Conservation (phyloP, 2,329 filamentous ascomycete species). For the Podosphaera xanthii region DNA sequence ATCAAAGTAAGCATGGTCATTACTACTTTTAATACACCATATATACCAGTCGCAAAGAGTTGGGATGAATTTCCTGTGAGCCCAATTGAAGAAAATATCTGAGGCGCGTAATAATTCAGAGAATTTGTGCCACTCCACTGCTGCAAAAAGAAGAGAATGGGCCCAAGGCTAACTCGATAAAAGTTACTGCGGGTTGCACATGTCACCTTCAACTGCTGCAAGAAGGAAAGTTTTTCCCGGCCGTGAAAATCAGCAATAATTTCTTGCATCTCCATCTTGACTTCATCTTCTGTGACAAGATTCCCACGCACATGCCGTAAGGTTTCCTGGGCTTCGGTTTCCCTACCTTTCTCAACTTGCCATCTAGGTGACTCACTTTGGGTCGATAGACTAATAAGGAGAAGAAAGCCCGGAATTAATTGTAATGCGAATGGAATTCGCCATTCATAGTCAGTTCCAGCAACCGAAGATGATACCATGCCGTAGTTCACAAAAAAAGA, state of each 20-base stretch:
- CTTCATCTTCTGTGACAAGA: slow-evolving; percentile 25
- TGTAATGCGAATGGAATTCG: slow-evolving; percentile 42
- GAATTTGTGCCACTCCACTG: slow-evolving; percentile 23
- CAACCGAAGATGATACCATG: slow-evolving; percentile 19
- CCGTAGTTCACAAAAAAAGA: slow-evolving; percentile 24
- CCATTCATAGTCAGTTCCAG: slow-evolving; percentile 20
- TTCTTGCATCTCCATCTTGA: slow-evolving; percentile 24
- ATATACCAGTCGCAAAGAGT: slow-evolving; percentile 52
- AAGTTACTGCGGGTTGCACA: slow-evolving; percentile 33
- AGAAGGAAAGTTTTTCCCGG: slow-evolving; percentile 25
- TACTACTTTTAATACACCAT: slow-evolving; percentile 47
- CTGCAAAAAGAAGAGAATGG: slow-evolving; percentile 43
- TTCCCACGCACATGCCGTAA: slow-evolving; percentile 19
- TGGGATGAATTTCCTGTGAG: slow-evolving; percentile 30
- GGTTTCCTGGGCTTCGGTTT: slow-evolving; percentile 35
- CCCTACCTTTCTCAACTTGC: slow-evolving; percentile 43
- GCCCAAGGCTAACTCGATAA: slow-evolving; percentile 38
- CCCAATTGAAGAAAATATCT: slow-evolving; percentile 44
- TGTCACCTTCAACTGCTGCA: slow-evolving; percentile 31
- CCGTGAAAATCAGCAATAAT: slow-evolving; percentile 27
- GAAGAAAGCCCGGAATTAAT: slow-evolving; percentile 35
- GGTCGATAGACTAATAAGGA: slow-evolving; percentile 36
- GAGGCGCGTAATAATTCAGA: slow-evolving; percentile 32
- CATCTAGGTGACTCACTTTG: slow-evolving; percentile 41
- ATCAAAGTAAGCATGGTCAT: slow-evolving; percentile 41